A percentile compares a stretch with the other conserved stretches of the same genome.
Evolutionary conservation across 2,329 filamentous ascomycete genomes (phyloP).

Genomic region (Teratosphaeria viscida): DNA sequence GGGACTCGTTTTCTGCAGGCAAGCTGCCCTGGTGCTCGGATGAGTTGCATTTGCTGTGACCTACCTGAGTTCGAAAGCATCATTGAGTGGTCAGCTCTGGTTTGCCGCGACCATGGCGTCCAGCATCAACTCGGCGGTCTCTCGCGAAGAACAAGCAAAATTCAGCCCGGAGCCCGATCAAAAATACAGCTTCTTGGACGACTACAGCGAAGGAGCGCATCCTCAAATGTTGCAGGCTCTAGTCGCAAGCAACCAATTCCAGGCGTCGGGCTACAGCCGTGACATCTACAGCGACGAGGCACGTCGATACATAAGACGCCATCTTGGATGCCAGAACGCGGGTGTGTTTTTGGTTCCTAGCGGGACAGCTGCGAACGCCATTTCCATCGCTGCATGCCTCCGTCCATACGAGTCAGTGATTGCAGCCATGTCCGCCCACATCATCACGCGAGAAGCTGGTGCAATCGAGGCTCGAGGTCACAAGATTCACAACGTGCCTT

Average conservation of each 20-base stretch:
- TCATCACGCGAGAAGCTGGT: not conserved
- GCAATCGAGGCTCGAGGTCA: not conserved
- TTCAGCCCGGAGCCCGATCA: not conserved
- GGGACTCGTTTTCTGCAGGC: too few species aligned
- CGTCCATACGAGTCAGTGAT: not conserved
- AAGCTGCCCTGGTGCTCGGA: too few species aligned
- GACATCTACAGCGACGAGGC: not conserved
- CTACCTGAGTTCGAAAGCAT: not conserved
- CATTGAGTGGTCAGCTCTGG: not conserved
- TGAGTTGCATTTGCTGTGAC: too few species aligned
- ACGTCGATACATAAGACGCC: not conserved
- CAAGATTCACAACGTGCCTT: not conserved
- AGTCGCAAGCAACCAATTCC: not conserved
- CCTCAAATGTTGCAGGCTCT: not conserved
- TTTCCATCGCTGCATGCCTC: not conserved
- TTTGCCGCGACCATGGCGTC: not conserved
- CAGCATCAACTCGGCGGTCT: not conserved
- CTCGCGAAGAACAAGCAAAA: not conserved
- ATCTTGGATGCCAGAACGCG: not conserved
- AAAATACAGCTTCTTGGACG: not conserved
- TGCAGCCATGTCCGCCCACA: not conserved
- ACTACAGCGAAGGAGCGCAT: not conserved
- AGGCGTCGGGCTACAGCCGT: not conserved
- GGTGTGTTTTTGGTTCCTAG: not conserved
- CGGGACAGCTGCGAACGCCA: not conserved